These are phyloP conservation scores for Chiua virens DNA, from an alignment of 768 basidiomycete genomes.

Conservation along the genomic window DNA sequence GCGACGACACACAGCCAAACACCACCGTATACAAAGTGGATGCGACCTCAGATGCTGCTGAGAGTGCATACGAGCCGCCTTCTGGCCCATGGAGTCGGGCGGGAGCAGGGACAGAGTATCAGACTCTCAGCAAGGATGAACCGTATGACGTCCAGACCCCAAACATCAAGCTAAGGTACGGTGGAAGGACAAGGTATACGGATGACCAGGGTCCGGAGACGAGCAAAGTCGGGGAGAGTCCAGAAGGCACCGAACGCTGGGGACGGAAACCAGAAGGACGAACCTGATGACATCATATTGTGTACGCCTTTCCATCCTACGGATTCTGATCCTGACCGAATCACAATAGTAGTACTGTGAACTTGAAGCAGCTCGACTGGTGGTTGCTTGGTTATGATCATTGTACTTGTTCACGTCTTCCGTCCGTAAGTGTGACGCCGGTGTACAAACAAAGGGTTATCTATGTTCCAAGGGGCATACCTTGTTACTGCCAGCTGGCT, in stretches of 20 bases:
- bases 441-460: too few species aligned
- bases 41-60: slow-evolving; percentile 40
- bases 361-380: too few species aligned
- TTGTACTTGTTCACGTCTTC: too few species aligned
- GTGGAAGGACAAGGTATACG: slow-evolving; percentile 14
- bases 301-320: too few species aligned
- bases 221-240: slow-evolving; percentile 36
- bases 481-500: too few species aligned
- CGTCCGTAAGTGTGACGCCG: too few species aligned
- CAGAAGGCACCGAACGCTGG: slow-evolving; percentile 35
- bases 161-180: slow-evolving; percentile 21
- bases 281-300: slow-evolving; percentile 4
- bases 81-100: slow-evolving; percentile 46
- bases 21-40: slow-evolving; percentile 49
- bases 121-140: slow-evolving; percentile 21
- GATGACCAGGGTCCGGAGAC: slow-evolving; percentile 34
- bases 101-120: slow-evolving; percentile 35
- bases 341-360: too few species aligned
- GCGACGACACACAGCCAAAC: slow-evolving; percentile 43
- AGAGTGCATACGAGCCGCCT: slow-evolving; percentile 51
- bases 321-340: too few species aligned
- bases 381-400: too few species aligned
- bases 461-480: too few species aligned
- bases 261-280: slow-evolving; percentile 36
- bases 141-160: slow-evolving; percentile 22